Evolutionary conservation across 2,329 filamentous ascomycete species (phyloP).

Genomic region (Amylocarpus encephaloides): DNA sequence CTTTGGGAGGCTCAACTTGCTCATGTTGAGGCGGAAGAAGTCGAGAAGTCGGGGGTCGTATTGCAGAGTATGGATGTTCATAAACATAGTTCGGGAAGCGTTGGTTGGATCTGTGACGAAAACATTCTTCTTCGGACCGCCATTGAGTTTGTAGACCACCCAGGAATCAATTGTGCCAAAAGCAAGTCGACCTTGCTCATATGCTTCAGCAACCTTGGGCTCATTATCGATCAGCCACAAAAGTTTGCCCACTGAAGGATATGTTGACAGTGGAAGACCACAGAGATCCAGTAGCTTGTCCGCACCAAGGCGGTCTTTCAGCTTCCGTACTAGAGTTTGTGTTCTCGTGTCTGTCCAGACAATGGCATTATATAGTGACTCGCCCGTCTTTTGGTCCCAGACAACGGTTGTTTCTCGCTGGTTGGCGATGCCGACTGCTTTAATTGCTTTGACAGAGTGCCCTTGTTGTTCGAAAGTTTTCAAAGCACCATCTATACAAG

Average conservation of each 20-base stretch:
- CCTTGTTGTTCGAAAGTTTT: constrained; percentile 62
- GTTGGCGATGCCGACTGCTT: constrained; percentile 69
- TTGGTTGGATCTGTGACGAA: constrained; percentile 77
- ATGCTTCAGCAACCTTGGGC: constrained; percentile 59
- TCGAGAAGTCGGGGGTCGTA: constrained; percentile 68
- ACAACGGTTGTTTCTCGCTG: constrained; percentile 77
- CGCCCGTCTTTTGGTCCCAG: constrained; percentile 71
- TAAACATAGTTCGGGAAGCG: constrained; percentile 82
- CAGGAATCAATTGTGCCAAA: constrained; percentile 80
- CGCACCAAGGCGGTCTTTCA: constrained; percentile 60
- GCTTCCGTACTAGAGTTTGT: constrained; percentile 61
- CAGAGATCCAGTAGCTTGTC: constrained; percentile 62
- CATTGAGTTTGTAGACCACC: constrained; percentile 75
- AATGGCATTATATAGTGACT: constrained; percentile 73
- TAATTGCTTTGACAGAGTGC: constrained; percentile 61
- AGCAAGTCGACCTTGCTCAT: constrained; percentile 63
- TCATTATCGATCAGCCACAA: constrained; percentile 70
- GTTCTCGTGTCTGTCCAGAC: constrained; percentile 82
- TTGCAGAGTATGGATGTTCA: constrained; percentile 69
- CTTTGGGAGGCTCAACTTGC: constrained; percentile 66
- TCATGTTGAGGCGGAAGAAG: constrained; percentile 67
- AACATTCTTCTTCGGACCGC: constrained; percentile 54
- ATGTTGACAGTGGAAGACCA: constrained; percentile 74
- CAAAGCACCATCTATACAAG: constrained; percentile 70
- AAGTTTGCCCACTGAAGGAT: constrained; percentile 72